phyloP scores from a whole-genome alignment of 2,329 filamentous ascomycete species.

The Colletotrichum sp. region DNA sequence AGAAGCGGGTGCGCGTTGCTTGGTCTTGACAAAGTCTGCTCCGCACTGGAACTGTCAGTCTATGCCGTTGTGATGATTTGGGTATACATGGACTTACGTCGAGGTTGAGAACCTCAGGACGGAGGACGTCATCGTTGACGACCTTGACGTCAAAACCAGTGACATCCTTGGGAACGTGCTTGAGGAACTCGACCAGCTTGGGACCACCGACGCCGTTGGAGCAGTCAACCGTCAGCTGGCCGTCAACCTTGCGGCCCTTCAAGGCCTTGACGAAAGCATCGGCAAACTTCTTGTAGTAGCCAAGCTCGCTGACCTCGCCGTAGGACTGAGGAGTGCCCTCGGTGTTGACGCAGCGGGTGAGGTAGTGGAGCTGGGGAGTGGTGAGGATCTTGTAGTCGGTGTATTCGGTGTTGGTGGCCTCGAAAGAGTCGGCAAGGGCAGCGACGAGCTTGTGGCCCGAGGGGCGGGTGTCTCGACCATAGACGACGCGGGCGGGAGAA shows the following conservation, averaged over 20 bases:
- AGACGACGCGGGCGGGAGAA: slow-evolving; percentile 80
- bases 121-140: slow-evolving; percentile 91
- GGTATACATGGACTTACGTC: slow-evolving; percentile 63
- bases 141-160: slow-evolving; percentile 82
- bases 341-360: slow-evolving; percentile 94
- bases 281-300: slow-evolving; percentile 93
- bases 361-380: slow-evolving; percentile 97
- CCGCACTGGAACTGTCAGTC: slow-evolving; percentile 68
- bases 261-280: slow-evolving; percentile 86
- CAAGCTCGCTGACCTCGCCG: slow-evolving; percentile 85
- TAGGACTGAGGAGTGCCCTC: slow-evolving; percentile 86
- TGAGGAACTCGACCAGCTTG: slow-evolving; percentile 85
- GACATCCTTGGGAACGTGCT: slow-evolving; percentile 75
- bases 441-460: slow-evolving; percentile 85
- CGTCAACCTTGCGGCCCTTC: slow-evolving; percentile 75
- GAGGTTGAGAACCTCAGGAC: slow-evolving; percentile 86
- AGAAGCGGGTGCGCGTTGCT: slow-evolving; percentile 85
- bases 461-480: slow-evolving; percentile 90
- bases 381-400: slow-evolving; percentile 91
- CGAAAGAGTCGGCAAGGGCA: slow-evolving; percentile 80
- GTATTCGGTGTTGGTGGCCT: slow-evolving; percentile 75
- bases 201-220: slow-evolving; percentile 96
- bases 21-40: slow-evolving; percentile 97
- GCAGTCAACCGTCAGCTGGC: slow-evolving; percentile 85
- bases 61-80: neutral